These are phyloP conservation scores for Buxus sempervirens DNA, from an alignment of 164 flowering plant genomes.

Conservation along the genomic window DNA sequence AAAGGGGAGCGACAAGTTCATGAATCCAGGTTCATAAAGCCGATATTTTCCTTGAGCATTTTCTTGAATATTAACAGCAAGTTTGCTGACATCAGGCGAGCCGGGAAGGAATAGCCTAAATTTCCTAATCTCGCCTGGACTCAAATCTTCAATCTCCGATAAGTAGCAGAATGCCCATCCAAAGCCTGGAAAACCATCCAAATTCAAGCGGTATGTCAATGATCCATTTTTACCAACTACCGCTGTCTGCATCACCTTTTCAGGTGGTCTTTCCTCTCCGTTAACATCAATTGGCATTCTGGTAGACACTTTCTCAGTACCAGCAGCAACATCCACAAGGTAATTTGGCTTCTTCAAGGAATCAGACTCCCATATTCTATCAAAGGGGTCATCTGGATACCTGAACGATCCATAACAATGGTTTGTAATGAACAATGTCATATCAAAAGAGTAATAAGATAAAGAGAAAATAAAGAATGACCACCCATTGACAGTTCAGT, in stretches of 20 bases:
- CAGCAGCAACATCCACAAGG: slow-evolving; percentile 93
- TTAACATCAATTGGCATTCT: slow-evolving; percentile 48
- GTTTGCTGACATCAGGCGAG: slow-evolving; percentile 60
- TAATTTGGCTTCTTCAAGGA: slow-evolving; percentile 79
- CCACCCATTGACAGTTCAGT: too few species aligned
- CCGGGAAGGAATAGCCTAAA: slow-evolving; percentile 78
- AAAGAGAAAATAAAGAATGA: too few species aligned
- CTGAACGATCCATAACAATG: slow-evolving; percentile 37
- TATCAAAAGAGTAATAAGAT: neutral
- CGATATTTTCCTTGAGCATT: slow-evolving; percentile 88
- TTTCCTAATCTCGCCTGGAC: slow-evolving; percentile 57
- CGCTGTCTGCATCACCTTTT: slow-evolving; percentile 98
- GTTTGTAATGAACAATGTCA: neutral
- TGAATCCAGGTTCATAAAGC: slow-evolving; percentile 84
- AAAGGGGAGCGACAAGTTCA: slow-evolving; percentile 81
- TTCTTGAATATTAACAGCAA: slow-evolving; percentile 81
- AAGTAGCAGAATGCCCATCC: slow-evolving; percentile 96
- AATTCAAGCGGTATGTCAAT: slow-evolving; percentile 80
- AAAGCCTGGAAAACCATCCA: slow-evolving; percentile 89
- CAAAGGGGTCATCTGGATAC: slow-evolving; percentile 98
- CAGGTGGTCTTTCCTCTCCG: slow-evolving; percentile 70
- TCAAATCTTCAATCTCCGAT: slow-evolving; percentile 90
- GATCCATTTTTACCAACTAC: slow-evolving; percentile 89
- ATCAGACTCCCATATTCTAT: slow-evolving; percentile 94
- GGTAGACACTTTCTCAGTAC: slow-evolving; percentile 81